Percentiles rank a stretch among this genome's conserved stretches.
phyloP scores from a whole-genome alignment of 108 stramenopile species.

The Cyclostephanos invisitatus region DNA sequence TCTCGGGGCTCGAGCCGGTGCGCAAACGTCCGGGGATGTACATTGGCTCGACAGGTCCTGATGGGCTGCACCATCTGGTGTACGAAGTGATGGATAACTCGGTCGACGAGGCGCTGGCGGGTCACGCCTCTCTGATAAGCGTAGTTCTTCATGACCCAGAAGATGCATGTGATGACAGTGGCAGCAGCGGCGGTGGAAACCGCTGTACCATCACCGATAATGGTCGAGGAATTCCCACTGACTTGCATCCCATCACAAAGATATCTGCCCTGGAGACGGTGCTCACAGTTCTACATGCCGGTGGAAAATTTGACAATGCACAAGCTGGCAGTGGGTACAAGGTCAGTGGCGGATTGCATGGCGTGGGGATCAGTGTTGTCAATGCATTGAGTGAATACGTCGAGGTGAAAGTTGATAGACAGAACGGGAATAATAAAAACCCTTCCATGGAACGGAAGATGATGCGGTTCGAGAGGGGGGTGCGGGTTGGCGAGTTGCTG shows the following conservation, averaged over 20 bases:
- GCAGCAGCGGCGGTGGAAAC: conserved; percentile 11
- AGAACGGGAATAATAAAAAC: conserved; percentile 39
- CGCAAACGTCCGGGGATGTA: conserved; percentile 96
- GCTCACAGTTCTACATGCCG: conserved; percentile 92
- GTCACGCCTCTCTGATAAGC: conserved; percentile 80
- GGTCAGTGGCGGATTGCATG: conserved; percentile 93
- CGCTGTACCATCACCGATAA: conserved; percentile 84
- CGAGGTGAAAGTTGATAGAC: conserved; percentile 76
- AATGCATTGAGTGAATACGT: conserved; percentile 90
- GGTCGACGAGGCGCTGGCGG: conserved; percentile 94
- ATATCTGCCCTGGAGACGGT: conserved; percentile 92
- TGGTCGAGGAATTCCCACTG: conserved; percentile 95
- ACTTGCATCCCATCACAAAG: conserved; percentile 76
- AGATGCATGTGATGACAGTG: conserved; percentile 1
- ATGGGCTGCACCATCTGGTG: conserved; percentile 93
- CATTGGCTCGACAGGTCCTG: conserved; percentile 92
- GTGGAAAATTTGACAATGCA: conserved; percentile 96
- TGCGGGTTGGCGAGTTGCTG: conserved; percentile 57
- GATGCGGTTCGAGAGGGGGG: conserved; percentile 83
- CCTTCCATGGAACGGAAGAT: conserved; percentile 19
- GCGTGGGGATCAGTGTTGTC: conserved; percentile 95
- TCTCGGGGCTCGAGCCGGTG: conserved; percentile 93
- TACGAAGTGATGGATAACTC: conserved; percentile 97
- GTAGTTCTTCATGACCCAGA: conserved; percentile 76
- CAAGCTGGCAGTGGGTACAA: conserved; percentile 84